A percentile compares a stretch with the other conserved stretches of the same genome.
These are phyloP conservation scores for Mallotus repandus DNA, from an alignment of 441 rosid genomes.

Conservation along the genomic window DNA sequence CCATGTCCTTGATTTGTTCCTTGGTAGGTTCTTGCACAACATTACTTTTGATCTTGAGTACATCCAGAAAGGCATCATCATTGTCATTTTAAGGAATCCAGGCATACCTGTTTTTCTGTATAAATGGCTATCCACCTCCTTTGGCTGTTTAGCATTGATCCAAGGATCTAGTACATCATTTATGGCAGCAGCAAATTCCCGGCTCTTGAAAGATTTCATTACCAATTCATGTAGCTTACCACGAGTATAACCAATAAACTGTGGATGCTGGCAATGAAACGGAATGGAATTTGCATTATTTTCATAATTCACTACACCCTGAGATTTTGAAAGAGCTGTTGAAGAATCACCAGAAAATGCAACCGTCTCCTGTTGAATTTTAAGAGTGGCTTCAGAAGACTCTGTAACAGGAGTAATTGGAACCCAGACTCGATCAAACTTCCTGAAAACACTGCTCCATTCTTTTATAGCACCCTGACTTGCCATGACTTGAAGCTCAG, in stretches of 20 bases:
- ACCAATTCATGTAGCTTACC: constrained; percentile 97
- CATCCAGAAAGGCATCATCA: background rate
- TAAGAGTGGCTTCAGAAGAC: constrained; percentile 43
- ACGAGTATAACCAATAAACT: constrained; percentile 88
- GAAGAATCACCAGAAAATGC: constrained; percentile 42
- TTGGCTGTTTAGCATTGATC: constrained; percentile 94
- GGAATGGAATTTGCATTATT: constrained; percentile 32
- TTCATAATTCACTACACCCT: constrained; percentile 32
- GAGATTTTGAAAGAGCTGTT: constrained; percentile 35
- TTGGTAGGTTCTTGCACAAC: background rate
- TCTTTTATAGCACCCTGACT: constrained; percentile 67
- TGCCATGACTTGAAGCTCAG: constrained; percentile 70
- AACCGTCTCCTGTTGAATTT: constrained; percentile 33
- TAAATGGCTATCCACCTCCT: constrained; percentile 72
- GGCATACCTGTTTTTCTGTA: constrained; percentile 78
- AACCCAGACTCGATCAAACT: constrained; percentile 89
- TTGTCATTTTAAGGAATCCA: constrained; percentile 2
- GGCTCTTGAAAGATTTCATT: constrained; percentile 93
- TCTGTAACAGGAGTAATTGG: constrained; percentile 55
- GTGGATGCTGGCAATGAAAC: constrained; percentile 82
- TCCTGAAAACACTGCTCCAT: constrained; percentile 84
- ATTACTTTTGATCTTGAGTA: background rate
- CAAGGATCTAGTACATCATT: constrained; percentile 98
- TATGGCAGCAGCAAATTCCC: constrained; percentile 97
- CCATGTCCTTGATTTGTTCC: background rate